phyloP scores from a whole-genome alignment of 2,329 filamentous ascomycete species.

The Diplodia sapinea region DNA sequence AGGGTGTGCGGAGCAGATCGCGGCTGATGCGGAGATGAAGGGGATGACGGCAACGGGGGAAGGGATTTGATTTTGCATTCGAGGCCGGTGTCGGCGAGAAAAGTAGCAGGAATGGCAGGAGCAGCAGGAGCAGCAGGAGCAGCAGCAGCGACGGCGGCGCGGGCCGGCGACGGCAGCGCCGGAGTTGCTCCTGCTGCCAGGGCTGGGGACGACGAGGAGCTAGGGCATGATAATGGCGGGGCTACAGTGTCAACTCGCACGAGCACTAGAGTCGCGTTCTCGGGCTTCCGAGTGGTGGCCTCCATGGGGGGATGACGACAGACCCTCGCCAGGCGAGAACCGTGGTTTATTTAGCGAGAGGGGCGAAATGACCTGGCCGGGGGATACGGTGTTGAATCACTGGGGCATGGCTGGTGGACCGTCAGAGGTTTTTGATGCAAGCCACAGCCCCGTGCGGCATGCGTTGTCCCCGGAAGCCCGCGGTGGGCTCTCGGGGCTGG shows the following conservation, averaged over 20 bases:
- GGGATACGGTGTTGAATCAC: constrained; percentile 2
- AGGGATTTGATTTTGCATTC: background rate
- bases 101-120: background rate
- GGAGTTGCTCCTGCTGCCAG: background rate
- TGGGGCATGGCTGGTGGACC: constrained; percentile 1
- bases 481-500: background rate
- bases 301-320: constrained; percentile 21
- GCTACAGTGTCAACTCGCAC: constrained; percentile 15
- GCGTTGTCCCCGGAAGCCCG: background rate
- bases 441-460: background rate
- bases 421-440: constrained; percentile 11
- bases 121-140: background rate
- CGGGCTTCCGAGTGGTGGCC: constrained; percentile 7
- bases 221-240: background rate
- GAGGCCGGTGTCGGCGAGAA: background rate
- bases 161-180: background rate
- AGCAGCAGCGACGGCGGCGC: background rate
- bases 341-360: constrained; percentile 4
- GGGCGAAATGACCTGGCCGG: background rate
- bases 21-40: background rate
- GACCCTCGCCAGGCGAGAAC: constrained; percentile 9
- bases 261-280: constrained; percentile 21
- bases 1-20: background rate
- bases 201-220: background rate
- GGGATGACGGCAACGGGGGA: background rate